Conservation (phyloP, 805 yeast species). For the Myxozyma kluyveri region DNA sequence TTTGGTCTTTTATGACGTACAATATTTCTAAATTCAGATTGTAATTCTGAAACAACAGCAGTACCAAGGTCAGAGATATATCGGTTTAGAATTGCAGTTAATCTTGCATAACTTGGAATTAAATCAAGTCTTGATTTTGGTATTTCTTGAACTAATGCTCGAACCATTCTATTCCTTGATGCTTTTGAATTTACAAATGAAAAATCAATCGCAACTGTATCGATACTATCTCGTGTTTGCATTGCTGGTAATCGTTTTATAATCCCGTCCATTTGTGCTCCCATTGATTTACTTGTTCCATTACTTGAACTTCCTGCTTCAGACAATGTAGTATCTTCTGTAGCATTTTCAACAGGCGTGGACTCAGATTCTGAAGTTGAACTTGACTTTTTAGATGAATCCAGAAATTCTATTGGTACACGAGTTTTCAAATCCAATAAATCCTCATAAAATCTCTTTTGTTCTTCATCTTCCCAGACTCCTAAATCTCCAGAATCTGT, state of each 20-base stretch:
- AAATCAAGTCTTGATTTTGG: conserved; percentile 41
- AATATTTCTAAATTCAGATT: conserved; percentile 37
- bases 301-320: not conserved
- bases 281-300: conserved; percentile 22
- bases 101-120: conserved; percentile 55
- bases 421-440: conserved; percentile 61
- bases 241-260: conserved; percentile 20
- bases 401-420: conserved; percentile 57
- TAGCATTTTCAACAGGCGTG: conserved; percentile 21
- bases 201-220: conserved; percentile 38
- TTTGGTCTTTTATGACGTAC: conserved; percentile 17
- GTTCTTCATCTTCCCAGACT: conserved; percentile 66
- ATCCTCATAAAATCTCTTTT: conserved; percentile 68
- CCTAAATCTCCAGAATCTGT: conserved; percentile 33
- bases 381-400: conserved; percentile 35
- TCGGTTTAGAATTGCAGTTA: conserved; percentile 58
- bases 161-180: conserved; percentile 58
- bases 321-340: conserved; percentile 7
- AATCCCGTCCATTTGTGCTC: conserved; percentile 29
- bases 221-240: conserved; percentile 32
- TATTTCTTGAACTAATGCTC: conserved; percentile 56
- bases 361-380: conserved; percentile 25
- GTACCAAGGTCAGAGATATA: conserved; percentile 51
- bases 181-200: conserved; percentile 64
- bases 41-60: conserved; percentile 55